A percentile compares a stretch with the other conserved stretches of the same genome.
These are phyloP conservation scores for Sporothrix variecibatus DNA, from an alignment of 2,329 filamentous ascomycete species.

Conservation along the genomic window DNA sequence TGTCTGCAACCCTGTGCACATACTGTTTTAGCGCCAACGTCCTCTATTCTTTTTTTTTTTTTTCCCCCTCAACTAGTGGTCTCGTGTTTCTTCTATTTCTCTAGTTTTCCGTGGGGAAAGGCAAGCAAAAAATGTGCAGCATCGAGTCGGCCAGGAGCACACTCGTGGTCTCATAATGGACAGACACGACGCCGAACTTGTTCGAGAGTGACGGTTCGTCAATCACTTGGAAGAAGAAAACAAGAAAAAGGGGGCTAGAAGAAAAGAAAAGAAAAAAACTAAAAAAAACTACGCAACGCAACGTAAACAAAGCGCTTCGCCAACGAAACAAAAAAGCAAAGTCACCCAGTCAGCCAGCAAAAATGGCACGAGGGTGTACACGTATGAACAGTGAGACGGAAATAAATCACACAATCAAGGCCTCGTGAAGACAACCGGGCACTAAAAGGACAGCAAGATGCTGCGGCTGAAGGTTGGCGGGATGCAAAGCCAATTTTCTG, in stretches of 20 bases:
- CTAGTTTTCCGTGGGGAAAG: background rate
- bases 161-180: background rate
- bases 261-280: background rate
- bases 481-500: background rate
- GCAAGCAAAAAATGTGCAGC: background rate
- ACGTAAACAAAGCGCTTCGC: background rate
- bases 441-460: background rate
- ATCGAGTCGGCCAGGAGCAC: background rate
- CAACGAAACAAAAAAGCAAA: background rate
- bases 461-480: constrained; percentile 1
- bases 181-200: background rate
- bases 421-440: background rate
- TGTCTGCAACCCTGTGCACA: background rate
- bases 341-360: background rate
- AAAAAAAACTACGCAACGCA: background rate
- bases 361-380: background rate
- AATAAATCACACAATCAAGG: background rate
- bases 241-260: background rate
- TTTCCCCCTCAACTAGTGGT: background rate
- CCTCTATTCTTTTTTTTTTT: background rate
- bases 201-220: background rate
- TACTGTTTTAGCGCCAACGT: background rate
- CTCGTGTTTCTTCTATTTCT: background rate
- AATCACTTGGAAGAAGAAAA: background rate
- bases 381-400: background rate